Conservation (phyloP, 192 early-diverging fungal genomes). For the Gigaspora rosea region DNA sequence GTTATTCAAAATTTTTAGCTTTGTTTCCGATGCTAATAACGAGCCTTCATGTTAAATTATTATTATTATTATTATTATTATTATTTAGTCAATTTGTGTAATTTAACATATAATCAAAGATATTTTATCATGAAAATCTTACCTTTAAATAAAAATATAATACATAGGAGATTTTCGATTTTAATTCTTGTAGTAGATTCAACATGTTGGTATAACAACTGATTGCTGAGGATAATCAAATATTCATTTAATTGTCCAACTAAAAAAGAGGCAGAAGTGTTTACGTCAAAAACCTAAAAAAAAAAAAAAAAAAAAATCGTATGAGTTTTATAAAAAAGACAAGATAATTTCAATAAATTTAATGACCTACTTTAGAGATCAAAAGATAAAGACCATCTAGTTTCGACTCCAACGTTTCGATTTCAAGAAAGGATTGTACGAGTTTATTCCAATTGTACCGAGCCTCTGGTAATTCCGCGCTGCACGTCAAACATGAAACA, state of each 20-base stretch:
- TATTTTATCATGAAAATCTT: neutral
- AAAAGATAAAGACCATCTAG: neutral
- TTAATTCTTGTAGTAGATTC: neutral
- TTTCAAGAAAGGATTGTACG: neutral
- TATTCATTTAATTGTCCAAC: conserved; percentile 1
- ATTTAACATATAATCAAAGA: neutral
- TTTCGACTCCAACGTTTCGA: conserved; percentile 2
- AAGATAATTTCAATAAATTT: neutral
- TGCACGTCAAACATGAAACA: neutral
- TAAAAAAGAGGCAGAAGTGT: neutral
- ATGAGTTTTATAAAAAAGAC: neutral
- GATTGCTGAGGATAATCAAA: neutral
- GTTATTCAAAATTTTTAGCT: neutral
- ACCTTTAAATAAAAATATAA: conserved; percentile 14
- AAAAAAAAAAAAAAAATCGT: neutral
- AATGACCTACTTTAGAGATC: conserved; percentile 6
- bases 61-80: no score
- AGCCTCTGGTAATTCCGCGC: neutral
- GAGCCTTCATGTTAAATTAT: neutral
- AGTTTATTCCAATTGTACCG: neutral
- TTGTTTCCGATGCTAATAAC: conserved; percentile 2
- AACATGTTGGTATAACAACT: neutral
- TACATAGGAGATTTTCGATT: neutral
- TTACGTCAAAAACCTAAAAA: neutral
- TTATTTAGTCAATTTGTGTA: neutral